A percentile compares a stretch with the other conserved stretches of the same genome.
phyloP scores from a whole-genome alignment of 1,284 basidiomycete genomes.

The Cutaneotrichosporon sp. region DNA sequence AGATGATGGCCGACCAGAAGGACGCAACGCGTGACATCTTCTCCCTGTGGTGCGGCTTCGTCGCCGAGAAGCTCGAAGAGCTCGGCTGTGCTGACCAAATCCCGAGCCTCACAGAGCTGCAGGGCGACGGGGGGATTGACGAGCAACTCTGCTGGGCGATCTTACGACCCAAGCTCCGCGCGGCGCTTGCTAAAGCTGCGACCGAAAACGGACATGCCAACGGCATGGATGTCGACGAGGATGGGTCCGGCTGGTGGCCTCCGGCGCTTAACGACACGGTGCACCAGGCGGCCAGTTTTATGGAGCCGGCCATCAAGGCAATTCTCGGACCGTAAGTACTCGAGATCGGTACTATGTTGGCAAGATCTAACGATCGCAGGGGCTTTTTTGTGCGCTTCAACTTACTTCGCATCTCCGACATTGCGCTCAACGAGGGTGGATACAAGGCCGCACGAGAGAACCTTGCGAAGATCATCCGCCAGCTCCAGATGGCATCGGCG shows the following conservation, averaged over 20 bases:
- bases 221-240: constrained; percentile 16
- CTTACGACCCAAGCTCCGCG: constrained; percentile 69
- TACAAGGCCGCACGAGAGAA: constrained; percentile 49
- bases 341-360: background rate
- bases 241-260: constrained; percentile 29
- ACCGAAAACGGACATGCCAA: constrained; percentile 3
- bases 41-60: constrained; percentile 54
- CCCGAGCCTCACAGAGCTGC: constrained; percentile 67
- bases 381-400: constrained; percentile 92
- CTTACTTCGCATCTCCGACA: constrained; percentile 85
- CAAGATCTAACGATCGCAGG: constrained; percentile 7
- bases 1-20: constrained; percentile 66
- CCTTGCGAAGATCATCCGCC: constrained; percentile 41
- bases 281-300: constrained; percentile 25
- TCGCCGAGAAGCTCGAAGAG: constrained; percentile 45
- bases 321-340: constrained; percentile 22
- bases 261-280: constrained; percentile 29
- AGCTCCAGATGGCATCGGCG: constrained; percentile 28
- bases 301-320: constrained; percentile 26
- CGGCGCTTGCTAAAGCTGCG: constrained; percentile 49
- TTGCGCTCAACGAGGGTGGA: constrained; percentile 58
- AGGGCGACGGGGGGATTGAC: constrained; percentile 67
- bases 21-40: constrained; percentile 59
- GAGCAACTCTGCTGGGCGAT: constrained; percentile 87
- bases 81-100: constrained; percentile 47